Evolutionary conservation across 257 asterid genomes (phyloP).

Genomic region (Capsicum baccatum): DNA sequence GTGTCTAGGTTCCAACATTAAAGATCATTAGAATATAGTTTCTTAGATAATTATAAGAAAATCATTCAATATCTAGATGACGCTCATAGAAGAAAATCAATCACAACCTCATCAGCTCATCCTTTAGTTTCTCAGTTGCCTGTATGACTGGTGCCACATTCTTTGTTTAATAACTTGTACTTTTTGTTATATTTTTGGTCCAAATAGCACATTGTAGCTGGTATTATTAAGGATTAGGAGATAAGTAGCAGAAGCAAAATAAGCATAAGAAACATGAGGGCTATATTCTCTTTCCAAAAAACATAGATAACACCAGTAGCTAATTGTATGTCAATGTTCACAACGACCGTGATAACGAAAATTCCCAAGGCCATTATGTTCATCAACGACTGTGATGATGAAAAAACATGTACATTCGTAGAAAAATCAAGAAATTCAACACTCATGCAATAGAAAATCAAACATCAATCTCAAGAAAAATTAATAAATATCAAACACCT

Average conservation of each 20-base stretch:
- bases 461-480: no score
- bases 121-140: constrained; percentile 48
- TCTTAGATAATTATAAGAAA: not conserved
- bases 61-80: not conserved
- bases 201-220: constrained; percentile 56
- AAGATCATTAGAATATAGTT: not conserved
- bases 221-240: constrained; percentile 67
- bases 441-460: no score
- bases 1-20: not conserved
- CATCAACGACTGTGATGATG: no score
- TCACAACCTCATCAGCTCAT: constrained; percentile 49
- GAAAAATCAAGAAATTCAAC: no score
- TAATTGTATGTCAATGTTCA: not conserved
- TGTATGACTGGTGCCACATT: constrained; percentile 38
- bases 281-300: constrained; percentile 58
- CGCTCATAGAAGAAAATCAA: not conserved
- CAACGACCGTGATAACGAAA: no score
- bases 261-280: constrained; percentile 55
- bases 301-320: constrained; percentile 33
- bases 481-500: no score
- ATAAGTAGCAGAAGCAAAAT: constrained; percentile 49
- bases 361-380: no score
- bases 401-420: no score
- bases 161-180: constrained; percentile 45
- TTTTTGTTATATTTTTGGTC: constrained; percentile 57